Conservation (phyloP, 306 rosid species). For the Pachyrhizus erosus region DNA sequence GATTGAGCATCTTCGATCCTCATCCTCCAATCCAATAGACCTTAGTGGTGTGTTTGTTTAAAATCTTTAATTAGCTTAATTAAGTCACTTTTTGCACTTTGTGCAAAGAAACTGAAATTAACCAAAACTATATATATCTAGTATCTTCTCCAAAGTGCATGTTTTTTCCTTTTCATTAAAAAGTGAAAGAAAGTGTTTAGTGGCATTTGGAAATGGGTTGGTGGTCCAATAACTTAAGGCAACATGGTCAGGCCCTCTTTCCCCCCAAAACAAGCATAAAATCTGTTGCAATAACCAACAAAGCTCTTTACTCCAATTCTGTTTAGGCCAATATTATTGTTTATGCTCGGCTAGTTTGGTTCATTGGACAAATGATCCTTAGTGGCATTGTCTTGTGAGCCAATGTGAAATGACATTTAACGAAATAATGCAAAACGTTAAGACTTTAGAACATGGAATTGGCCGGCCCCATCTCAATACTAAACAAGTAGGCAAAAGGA, state of each 20-base stretch:
- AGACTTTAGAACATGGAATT: slow-evolving; percentile 45
- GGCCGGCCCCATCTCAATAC: slow-evolving; percentile 46
- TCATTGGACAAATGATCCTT: slow-evolving; percentile 40
- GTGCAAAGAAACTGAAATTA: slow-evolving; percentile 24
- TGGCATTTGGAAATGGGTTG: slow-evolving; percentile 14
- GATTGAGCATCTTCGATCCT: slow-evolving; percentile 35
- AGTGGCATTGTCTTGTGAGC: slow-evolving; percentile 42
- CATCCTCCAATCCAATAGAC: slow-evolving; percentile 29
- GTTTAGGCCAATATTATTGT: slow-evolving; percentile 14
- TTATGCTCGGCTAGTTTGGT: slow-evolving; percentile 37
- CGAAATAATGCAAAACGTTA: slow-evolving; percentile 14
- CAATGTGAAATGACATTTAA: slow-evolving; percentile 32
- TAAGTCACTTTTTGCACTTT: slow-evolving; percentile 13
- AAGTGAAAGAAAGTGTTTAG: slow-evolving; percentile 16
- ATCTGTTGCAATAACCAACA: slow-evolving; percentile 14
- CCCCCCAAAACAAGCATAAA: slow-evolving; percentile 40
- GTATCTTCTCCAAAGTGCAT: neutral
- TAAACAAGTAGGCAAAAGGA: slow-evolving; percentile 16
- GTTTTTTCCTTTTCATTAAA: slow-evolving; percentile 9
- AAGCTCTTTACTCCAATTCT: slow-evolving; percentile 15
- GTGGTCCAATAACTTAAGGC: slow-evolving; percentile 41
- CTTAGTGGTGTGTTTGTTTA: neutral
- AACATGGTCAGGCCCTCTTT: slow-evolving; percentile 28
- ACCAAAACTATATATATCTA: slow-evolving; percentile 31
- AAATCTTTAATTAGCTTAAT: neutral